phyloP scores from a whole-genome alignment of 139 green algal species.

The Coelastrella sp. region DNA sequence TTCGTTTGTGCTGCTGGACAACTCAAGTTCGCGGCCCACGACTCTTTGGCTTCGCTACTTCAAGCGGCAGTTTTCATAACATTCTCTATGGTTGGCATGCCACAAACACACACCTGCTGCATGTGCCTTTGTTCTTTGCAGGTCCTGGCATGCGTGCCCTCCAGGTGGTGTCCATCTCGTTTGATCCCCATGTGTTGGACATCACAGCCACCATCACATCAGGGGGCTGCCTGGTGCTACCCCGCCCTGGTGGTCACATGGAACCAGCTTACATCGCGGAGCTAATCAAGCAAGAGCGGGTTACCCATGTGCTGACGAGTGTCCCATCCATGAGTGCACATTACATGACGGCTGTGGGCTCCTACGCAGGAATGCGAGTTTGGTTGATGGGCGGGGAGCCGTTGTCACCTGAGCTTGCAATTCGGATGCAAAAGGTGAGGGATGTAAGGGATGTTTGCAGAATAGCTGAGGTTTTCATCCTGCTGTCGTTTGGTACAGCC shows the following conservation, averaged over 20 bases:
- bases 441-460: not conserved
- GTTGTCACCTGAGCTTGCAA: not conserved
- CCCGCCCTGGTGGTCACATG: slow-evolving; percentile 47
- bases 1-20: not conserved
- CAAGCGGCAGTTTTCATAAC: not conserved
- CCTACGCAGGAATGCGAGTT: not conserved
- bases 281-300: not conserved
- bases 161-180: slow-evolving; percentile 20
- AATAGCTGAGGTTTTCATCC: not conserved
- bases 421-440: not conserved
- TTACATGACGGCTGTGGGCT: not conserved
- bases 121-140: not conserved
- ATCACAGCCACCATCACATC: not conserved
- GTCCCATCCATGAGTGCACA: not conserved
- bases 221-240: slow-evolving; percentile 44
- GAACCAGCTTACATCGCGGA: slow-evolving; percentile 46
- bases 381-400: not conserved
- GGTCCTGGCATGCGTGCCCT: not conserved
- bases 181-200: slow-evolving; percentile 56
- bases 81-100: not conserved
- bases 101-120: not conserved
- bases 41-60: not conserved
- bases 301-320: slow-evolving; percentile 27
- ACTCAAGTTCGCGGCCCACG: not conserved
- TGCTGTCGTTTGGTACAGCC: not conserved